A percentile compares a stretch with the other conserved stretches of the same genome.
These are phyloP conservation scores for Boletus insuetus DNA, from an alignment of 768 basidiomycete genomes.

Conservation along the genomic window DNA sequence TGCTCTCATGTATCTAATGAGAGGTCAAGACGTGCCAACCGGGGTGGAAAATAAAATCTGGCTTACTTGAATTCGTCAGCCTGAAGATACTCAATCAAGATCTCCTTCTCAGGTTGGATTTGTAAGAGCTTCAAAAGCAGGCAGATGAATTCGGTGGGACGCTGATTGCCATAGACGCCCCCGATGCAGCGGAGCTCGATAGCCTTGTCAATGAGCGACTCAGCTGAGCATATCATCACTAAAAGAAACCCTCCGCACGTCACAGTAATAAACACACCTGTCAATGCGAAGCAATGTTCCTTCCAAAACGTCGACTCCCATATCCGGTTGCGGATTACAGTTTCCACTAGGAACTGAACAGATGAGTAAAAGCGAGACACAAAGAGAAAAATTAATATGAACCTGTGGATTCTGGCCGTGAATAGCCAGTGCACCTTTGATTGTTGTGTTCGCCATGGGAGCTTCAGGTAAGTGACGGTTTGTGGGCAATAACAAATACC, in stretches of 20 bases:
- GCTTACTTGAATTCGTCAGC: constrained; percentile 98
- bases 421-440: constrained; percentile 81
- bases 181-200: constrained; percentile 80
- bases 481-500: neutral
- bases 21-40: neutral
- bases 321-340: constrained; percentile 92
- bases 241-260: neutral
- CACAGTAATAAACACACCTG: constrained; percentile 49
- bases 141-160: constrained; percentile 92
- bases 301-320: constrained; percentile 97
- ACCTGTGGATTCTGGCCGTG: constrained; percentile 98
- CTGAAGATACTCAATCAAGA: constrained; percentile 88
- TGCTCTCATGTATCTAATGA: constrained; percentile 82
- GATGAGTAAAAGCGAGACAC: constrained; percentile 16
- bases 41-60: neutral
- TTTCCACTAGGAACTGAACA: constrained; percentile 86
- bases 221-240: constrained; percentile 51
- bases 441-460: constrained; percentile 89
- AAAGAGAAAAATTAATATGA: constrained; percentile 3
- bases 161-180: constrained; percentile 93
- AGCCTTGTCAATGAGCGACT: constrained; percentile 90
- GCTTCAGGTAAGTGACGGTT: neutral
- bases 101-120: constrained; percentile 97
- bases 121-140: constrained; percentile 92
- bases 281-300: constrained; percentile 97